Percentiles rank a stretch among this genome's conserved stretches.
Evolutionary conservation across 202 grass and related monocot genomes (phyloP).

Genomic region (Setaria viridis): DNA sequence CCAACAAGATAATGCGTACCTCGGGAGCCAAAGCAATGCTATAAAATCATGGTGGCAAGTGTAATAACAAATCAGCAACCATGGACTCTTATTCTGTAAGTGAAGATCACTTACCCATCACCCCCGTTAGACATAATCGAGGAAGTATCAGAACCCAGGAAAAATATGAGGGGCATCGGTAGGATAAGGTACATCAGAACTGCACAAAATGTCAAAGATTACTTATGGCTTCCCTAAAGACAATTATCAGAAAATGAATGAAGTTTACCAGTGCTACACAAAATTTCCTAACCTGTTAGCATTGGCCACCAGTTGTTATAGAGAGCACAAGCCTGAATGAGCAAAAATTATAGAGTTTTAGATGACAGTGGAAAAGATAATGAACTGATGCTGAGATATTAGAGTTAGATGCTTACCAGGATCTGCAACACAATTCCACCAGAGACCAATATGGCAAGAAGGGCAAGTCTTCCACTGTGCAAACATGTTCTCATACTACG

Average conservation of each 20-base stretch:
- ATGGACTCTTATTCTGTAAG: not conserved
- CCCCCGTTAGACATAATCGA: slow-evolving; percentile 59
- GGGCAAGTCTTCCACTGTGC: slow-evolving; percentile 74
- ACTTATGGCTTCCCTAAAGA: not conserved
- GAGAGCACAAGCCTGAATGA: slow-evolving; percentile 79
- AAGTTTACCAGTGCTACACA: not conserved
- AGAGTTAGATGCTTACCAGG: slow-evolving; percentile 54
- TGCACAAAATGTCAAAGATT: slow-evolving; percentile 46
- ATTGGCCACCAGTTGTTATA: slow-evolving; percentile 99
- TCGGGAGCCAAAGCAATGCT: not conserved
- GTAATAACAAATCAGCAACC: not conserved
- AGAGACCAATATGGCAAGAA: slow-evolving; percentile 79
- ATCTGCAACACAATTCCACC: slow-evolving; percentile 88
- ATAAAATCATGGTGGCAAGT: not conserved
- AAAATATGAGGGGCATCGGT: slow-evolving; percentile 93
- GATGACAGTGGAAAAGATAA: not conserved
- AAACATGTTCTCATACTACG: slow-evolving; percentile 69
- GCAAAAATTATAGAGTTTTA: slow-evolving; percentile 17
- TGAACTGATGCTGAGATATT: not conserved
- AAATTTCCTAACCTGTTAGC: slow-evolving; percentile 71
- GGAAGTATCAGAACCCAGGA: slow-evolving; percentile 62
- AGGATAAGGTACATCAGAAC: slow-evolving; percentile 90
- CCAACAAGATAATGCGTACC: not conserved
- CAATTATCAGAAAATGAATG: not conserved
- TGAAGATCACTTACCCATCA: slow-evolving; percentile 64